Evolutionary conservation across 805 yeast species (phyloP), one percentile per base, ranked within the genome.

Genomic region (Scheffersomyces stipitis): DNA sequence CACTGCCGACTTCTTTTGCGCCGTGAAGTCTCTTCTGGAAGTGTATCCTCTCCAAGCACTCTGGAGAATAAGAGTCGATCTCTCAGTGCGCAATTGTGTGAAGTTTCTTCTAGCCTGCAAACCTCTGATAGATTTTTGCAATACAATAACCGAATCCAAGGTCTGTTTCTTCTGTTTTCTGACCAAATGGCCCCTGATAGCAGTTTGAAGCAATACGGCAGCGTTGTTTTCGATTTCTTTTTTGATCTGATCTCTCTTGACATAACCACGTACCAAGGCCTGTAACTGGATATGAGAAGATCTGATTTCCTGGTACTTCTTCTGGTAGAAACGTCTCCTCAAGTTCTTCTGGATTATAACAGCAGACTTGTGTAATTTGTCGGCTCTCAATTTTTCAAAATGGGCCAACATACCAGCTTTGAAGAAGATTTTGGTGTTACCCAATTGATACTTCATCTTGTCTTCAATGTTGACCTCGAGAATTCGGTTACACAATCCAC

Each of bases 381-480:
- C 86, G 22, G 89, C 69, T 62, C 97, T 80, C 54, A 84, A 65
- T 50, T 87, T 87, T 64, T 91, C 99, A 51, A 91, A 73, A 45
- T 80, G 81, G 3, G 97, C 98, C 60, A 91, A 72, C 84, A 91
- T 86, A 58, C 99, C 99, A 20, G 97, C 96, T 54, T 95, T 84
- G 70, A 91, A 87, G 69, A 91, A 91, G 40, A 91, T 88, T 66
- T 91, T 91, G 28, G 96, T 85, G 56, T 86, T 80, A 66, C 99
- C 99, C 41, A 86, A 73, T 64, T 90, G 96, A 60, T 84, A 90
- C 52, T 86, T 85, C 36, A 70, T 65, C 26, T 72, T 73, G 56
- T 80, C 86, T 17, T 81, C 75, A 36, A 86, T 81, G 28, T 85
- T 78, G 15, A 70, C 69, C 28, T 72, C 66, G 51, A 91, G 70